Conservation (phyloP, 345 rosid species). For the Acer campestre region DNA sequence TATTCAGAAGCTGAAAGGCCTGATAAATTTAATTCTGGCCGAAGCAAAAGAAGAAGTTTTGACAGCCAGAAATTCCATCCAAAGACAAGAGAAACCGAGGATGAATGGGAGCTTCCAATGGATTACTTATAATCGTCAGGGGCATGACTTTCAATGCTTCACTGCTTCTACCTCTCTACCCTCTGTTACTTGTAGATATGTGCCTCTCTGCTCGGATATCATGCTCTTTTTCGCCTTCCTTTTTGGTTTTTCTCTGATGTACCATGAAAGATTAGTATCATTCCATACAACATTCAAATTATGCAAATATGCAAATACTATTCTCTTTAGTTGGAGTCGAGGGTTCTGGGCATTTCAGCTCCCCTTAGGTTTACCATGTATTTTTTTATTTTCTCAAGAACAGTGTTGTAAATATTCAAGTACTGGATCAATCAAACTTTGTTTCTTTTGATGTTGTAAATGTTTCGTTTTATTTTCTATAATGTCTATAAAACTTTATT, state of each 20-base stretch:
- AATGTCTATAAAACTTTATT: no score
- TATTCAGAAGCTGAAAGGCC: slow-evolving; percentile 44
- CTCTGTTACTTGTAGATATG: slow-evolving; percentile 9
- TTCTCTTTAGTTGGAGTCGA: not conserved
- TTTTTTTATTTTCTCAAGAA: no score
- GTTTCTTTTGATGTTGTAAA: not conserved
- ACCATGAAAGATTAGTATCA: not conserved
- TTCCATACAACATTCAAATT: not conserved
- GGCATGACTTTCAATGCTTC: not conserved
- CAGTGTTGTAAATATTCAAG: not conserved
- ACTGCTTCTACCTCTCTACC: not conserved
- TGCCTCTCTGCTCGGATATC: not conserved
- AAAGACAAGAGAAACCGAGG: slow-evolving; percentile 36
- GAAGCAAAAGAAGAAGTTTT: slow-evolving; percentile 28
- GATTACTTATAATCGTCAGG: slow-evolving; percentile 47
- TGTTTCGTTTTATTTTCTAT: no score
- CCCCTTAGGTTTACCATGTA: no score
- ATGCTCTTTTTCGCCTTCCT: not conserved
- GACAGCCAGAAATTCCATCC: slow-evolving; percentile 29
- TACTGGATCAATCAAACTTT: not conserved
- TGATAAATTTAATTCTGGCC: slow-evolving; percentile 22
- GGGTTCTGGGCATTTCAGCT: no score
- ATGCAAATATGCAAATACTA: no score
- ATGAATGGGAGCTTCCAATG: slow-evolving; percentile 65
- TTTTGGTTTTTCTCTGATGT: not conserved